A percentile compares a stretch with the other conserved stretches of the same genome.
phyloP scores from a whole-genome alignment of 768 basidiomycete species.

The Suillus brevipes region DNA sequence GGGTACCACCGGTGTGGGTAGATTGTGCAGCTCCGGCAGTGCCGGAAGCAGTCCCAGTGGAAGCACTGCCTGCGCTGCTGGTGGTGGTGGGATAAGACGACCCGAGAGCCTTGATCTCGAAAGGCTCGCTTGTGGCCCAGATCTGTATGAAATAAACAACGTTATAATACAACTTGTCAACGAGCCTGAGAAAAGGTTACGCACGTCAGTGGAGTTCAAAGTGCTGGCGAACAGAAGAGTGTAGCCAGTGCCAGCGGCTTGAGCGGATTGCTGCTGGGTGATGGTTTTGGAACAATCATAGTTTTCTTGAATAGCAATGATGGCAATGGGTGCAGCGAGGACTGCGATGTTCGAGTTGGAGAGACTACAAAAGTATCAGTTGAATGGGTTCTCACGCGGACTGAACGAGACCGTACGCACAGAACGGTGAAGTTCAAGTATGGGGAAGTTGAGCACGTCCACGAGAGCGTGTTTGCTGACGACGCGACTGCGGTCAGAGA shows the following conservation, averaged over 20 bases:
- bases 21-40: constrained; percentile 24
- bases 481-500: constrained; percentile 46
- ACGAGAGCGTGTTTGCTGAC: constrained; percentile 56
- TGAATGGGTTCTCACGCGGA: constrained; percentile 11
- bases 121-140: constrained; percentile 53
- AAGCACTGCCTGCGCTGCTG: constrained; percentile 28
- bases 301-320: constrained; percentile 53
- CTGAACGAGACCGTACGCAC: constrained; percentile 37
- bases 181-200: constrained; percentile 22
- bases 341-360: constrained; percentile 44
- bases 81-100: constrained; percentile 50
- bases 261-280: constrained; percentile 44
- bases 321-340: constrained; percentile 36
- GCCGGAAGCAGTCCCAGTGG: constrained; percentile 23
- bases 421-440: constrained; percentile 49
- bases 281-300: constrained; percentile 59
- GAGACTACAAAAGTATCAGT: constrained; percentile 34
- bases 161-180: neutral
- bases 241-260: constrained; percentile 47
- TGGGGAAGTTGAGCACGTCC: constrained; percentile 52
- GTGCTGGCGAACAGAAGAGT: constrained; percentile 49
- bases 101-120: constrained; percentile 61
- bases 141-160: constrained; percentile 40
- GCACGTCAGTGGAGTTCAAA: constrained; percentile 53
- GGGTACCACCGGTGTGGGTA: constrained; percentile 13